These are phyloP conservation scores for Orbilia quercus DNA, from an alignment of 2,329 filamentous ascomycete species.

Conservation along the genomic window DNA sequence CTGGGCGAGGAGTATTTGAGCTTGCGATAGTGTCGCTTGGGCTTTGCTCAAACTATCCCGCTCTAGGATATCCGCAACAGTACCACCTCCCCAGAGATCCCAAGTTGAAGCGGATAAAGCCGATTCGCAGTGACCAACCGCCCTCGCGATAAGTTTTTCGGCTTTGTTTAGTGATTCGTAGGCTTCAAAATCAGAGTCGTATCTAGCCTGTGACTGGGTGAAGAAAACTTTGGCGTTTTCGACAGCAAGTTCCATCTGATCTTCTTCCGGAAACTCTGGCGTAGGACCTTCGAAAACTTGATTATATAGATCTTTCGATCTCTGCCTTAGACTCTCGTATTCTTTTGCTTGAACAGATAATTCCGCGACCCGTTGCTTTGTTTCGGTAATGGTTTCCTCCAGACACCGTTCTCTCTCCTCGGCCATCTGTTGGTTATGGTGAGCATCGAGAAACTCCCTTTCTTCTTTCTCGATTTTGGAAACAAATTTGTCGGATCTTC, in stretches of 20 bases:
- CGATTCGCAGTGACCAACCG: conserved; percentile 65
- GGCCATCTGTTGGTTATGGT: conserved; percentile 66
- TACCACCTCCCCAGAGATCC: conserved; percentile 64
- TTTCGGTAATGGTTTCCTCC: conserved; percentile 63
- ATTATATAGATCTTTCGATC: conserved; percentile 69
- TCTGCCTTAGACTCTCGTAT: conserved; percentile 63
- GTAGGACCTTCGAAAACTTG: conserved; percentile 69
- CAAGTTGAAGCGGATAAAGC: conserved; percentile 67
- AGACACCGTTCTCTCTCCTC: conserved; percentile 65
- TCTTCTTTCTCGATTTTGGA: conserved; percentile 69
- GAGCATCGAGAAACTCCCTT: conserved; percentile 68
- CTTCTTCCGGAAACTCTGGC: conserved; percentile 69
- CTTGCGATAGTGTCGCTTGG: conserved; percentile 65
- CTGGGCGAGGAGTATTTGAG: conserved; percentile 63
- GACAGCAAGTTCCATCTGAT: conserved; percentile 65
- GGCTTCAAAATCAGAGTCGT: conserved; percentile 65
- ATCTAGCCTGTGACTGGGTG: conserved; percentile 62
- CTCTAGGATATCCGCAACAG: conserved; percentile 68
- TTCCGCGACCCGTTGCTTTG: conserved; percentile 62
- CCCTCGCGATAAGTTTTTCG: conserved; percentile 60
- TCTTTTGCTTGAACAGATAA: conserved; percentile 63
- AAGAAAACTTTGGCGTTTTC: conserved; percentile 63
- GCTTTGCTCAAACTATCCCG: conserved; percentile 67
- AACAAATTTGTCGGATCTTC: conserved; percentile 67
- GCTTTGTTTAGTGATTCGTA: conserved; percentile 64